These are phyloP conservation scores for Termitomyces sp. DNA, from an alignment of 768 basidiomycete genomes.

Conservation along the genomic window DNA sequence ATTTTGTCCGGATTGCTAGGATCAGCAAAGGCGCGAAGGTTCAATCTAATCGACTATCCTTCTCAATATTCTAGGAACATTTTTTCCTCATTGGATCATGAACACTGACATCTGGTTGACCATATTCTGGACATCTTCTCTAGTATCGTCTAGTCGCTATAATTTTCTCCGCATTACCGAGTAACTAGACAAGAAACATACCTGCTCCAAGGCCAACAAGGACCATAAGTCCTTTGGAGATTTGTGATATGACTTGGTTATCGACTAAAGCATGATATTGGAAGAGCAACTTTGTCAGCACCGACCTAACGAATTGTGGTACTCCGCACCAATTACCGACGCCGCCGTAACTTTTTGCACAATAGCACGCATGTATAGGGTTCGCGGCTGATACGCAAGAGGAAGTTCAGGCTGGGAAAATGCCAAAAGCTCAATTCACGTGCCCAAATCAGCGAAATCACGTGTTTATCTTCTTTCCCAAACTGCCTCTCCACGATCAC, in stretches of 20 bases:
- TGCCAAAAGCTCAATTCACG: background rate
- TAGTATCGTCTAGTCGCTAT: slow-evolving; percentile 66
- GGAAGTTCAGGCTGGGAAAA: background rate
- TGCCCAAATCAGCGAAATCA: slow-evolving; percentile 1
- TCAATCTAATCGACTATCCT: slow-evolving; percentile 40
- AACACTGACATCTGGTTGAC: slow-evolving; percentile 75
- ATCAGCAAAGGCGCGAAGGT: slow-evolving; percentile 70
- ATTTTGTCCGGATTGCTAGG: slow-evolving; percentile 46
- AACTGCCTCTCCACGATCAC: background rate
- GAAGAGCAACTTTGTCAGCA: background rate
- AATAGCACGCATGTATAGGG: slow-evolving; percentile 67
- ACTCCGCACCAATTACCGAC: slow-evolving; percentile 66
- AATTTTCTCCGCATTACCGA: background rate
- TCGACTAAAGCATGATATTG: slow-evolving; percentile 51
- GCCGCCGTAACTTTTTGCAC: slow-evolving; percentile 81
- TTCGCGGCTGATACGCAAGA: background rate
- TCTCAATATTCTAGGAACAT: slow-evolving; percentile 2
- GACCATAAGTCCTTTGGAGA: slow-evolving; percentile 83
- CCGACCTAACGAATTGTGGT: background rate
- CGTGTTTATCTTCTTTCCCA: slow-evolving; percentile 1
- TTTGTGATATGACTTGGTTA: slow-evolving; percentile 70
- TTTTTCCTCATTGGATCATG: background rate
- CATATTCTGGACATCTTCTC: slow-evolving; percentile 63
- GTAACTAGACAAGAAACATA: slow-evolving; percentile 25
- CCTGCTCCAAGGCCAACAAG: slow-evolving; percentile 86